Base-by-base conservation (phyloP, 2,329 filamentous ascomycete species). In the Cercospora janseana region DNA sequence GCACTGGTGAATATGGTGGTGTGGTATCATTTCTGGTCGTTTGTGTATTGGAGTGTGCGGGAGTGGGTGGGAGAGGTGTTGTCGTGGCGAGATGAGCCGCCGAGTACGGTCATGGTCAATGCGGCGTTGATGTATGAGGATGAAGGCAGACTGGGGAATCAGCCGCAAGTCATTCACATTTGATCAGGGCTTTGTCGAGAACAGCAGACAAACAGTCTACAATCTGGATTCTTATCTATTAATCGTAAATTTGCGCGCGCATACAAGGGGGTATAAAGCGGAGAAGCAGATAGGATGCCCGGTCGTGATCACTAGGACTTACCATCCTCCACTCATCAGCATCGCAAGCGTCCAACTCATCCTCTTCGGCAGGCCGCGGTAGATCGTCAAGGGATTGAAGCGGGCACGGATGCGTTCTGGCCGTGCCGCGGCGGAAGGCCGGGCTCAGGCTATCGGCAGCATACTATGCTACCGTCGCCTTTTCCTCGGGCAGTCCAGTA, bases 21-120 rank as follows among this genome's bases (percentile, higher is more conserved):
- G 8, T 82, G 80, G 80, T 63, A 75, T 41, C 76, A 79, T 61
- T 64, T 78, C 1, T 77, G 58, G 79, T 81, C 2, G 48, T 79
- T 45, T 18, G 34, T 24, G 35, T 42, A 47, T 6, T 54, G 21
- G 28, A 49, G 46, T 29, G 35, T 21, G n/a, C 18, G 43, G 0
- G 69, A 74, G 27, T 79, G 77, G 2, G 66, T 85, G n/a, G 52
- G 81, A 81, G 75, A 78, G 55, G 42, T 70, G 80, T 9, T 85
- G 80, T 80, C 73, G 79, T 54, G 75, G 77, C 1, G 69, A 78
- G 55, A 51, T 23, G 35, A 54, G 46, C 32, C 37, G 10, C 29
- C 38, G 5, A 49, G 34, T 7, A 80, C 70, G 57, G 69, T 75
- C 57, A 73, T 85, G 73, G 75, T 86, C 3, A 86, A 86, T 68